Base-by-base conservation (phyloP, 2,329 filamentous ascomycete genomes). In the Fusarium goolgardi region DNA sequence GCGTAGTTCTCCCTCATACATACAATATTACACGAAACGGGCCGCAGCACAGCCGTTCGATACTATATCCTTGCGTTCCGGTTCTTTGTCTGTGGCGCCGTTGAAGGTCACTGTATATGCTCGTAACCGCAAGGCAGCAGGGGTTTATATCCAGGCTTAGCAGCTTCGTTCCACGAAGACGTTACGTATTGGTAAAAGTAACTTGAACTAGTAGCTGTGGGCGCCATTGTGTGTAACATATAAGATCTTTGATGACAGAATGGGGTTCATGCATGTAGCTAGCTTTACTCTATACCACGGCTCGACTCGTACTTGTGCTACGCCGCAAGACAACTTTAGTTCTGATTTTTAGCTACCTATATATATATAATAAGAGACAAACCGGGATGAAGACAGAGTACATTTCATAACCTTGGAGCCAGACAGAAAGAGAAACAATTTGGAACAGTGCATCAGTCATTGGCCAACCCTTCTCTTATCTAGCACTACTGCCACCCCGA, bases 101-200 rank as follows among this genome's bases (percentile, higher is more conserved):
- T 46, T 40, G 16, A 37, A 13, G 39, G 16, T 18, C 21, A 27
- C 27, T 55, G 50, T 32, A 51, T 37, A 59, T 68, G 51, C 40
- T 18, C 51, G 18, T 47, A 55, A 35, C 60, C 55, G 59, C 50
- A 47, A 49, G 25, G 52, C 51, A 51, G 32, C 58, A 46, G 40
- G 58, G 54, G 41, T 47, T 53, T 32, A 41, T 31, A 41, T 35
- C 37, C 34, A 65, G 18, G 34, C 27, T 43, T 58, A 59, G 58
- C 55, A 65, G 50, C 37, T 55, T 35, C 40, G 59, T 70, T 69
- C 43, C 66, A 70, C 53, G 39, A 29, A 40, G 49, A 39, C 39
- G 29, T 63, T 63, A 11, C 23, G 32, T 44, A 29, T 55, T 49
- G 44, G 31, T 50, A 39, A 39, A 35, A 25, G 27, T 20, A 29